Evolutionary conservation across 78 protist genomes (phyloP).

Genomic region (Paulinella micropora): DNA sequence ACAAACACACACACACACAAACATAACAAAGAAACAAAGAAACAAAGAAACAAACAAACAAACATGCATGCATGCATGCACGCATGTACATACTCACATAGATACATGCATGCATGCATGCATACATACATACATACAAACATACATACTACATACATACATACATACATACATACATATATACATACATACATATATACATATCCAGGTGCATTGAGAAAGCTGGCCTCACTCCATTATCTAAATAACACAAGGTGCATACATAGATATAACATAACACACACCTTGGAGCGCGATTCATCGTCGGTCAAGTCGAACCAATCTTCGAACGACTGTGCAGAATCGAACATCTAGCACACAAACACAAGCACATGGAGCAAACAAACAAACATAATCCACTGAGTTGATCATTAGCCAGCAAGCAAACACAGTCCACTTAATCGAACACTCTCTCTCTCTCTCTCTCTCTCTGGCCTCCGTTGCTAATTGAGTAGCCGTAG

Average conservation of each 20-base stretch:
- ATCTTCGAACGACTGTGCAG: background rate
- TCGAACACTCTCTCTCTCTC: too few species aligned
- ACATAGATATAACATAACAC: background rate
- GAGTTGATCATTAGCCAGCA: too few species aligned
- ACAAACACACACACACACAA: too few species aligned
- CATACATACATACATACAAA: background rate
- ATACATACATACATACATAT: background rate
- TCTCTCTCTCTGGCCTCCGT: too few species aligned
- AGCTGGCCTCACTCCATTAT: too few species aligned
- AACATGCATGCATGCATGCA: background rate
- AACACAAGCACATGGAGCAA: too few species aligned
- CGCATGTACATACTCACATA: background rate
- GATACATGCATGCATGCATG: background rate
- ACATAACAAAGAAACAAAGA: too few species aligned
- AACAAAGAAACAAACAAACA: too few species aligned
- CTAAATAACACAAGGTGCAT: background rate
- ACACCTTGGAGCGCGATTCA: too few species aligned
- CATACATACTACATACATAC: background rate
- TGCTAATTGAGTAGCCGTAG: too few species aligned
- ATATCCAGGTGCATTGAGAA: background rate
- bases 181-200: background rate
- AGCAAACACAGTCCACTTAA: too few species aligned
- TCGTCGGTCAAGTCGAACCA: background rate
- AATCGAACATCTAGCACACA: background rate
- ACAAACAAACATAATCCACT: too few species aligned